Conservation (phyloP, 148 eudicot species). For the Silene uniflora region DNA sequence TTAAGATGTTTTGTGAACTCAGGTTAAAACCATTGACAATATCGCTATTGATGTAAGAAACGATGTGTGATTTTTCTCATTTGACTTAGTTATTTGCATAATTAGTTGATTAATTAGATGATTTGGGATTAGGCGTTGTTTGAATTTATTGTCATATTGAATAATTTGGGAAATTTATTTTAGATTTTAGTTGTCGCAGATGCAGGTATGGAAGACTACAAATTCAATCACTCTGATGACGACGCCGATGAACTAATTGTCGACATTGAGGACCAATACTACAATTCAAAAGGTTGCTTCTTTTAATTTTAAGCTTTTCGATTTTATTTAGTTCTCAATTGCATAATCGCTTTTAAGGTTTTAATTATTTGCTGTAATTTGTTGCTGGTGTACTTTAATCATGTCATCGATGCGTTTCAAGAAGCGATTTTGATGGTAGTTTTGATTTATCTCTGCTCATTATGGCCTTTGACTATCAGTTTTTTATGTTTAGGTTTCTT, state of each 20-base stretch:
- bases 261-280: slow-evolving; percentile 93
- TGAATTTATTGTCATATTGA: too few species aligned
- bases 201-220: slow-evolving; percentile 98
- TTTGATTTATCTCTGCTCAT: background rate
- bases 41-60: too few species aligned
- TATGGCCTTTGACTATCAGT: background rate
- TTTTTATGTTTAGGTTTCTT: background rate
- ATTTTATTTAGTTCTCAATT: background rate
- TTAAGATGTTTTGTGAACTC: too few species aligned
- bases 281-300: slow-evolving; percentile 80
- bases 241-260: slow-evolving; percentile 95
- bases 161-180: too few species aligned
- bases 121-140: too few species aligned
- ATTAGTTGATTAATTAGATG: too few species aligned
- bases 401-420: background rate
- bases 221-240: slow-evolving; percentile 91
- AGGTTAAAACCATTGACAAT: too few species aligned
- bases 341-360: background rate
- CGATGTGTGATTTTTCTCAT: too few species aligned
- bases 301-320: background rate
- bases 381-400: background rate
- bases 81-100: too few species aligned
- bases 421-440: too few species aligned
- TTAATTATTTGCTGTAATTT: background rate
- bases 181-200: too few species aligned